phyloP scores from a whole-genome alignment of 1,284 basidiomycete genomes.

The Cryptococcus sp. region DNA sequence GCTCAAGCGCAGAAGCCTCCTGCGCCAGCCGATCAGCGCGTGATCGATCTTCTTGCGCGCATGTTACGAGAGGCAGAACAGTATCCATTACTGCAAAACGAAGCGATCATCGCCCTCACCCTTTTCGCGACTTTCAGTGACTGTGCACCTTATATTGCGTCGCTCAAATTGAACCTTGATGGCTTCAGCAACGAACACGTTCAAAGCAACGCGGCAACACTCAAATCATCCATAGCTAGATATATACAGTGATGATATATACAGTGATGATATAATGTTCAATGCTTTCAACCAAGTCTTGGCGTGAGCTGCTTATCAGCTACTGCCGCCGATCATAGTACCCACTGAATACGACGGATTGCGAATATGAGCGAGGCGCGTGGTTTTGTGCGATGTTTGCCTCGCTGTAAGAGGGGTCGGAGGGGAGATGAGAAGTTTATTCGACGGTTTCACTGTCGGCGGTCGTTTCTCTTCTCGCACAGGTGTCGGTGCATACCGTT shows the following conservation, averaged over 20 bases:
- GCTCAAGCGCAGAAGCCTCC: conserved; percentile 58
- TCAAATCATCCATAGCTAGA: too few species aligned
- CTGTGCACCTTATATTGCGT: too few species aligned
- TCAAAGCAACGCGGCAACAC: too few species aligned
- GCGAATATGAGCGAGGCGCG: background rate
- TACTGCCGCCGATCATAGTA: too few species aligned
- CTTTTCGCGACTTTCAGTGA: conserved; percentile 57
- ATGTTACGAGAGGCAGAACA: conserved; percentile 74
- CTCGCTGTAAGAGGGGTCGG: conserved; percentile 49
- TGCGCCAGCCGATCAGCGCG: conserved; percentile 59
- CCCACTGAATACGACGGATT: too few species aligned
- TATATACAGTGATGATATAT: conserved; percentile 5
- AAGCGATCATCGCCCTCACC: conserved; percentile 80
- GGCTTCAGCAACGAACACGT: too few species aligned
- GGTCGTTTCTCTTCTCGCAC: conserved; percentile 8
- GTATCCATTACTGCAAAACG: conserved; percentile 83
- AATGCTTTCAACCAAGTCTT: background rate
- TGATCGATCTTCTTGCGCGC: conserved; percentile 65
- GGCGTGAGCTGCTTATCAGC: background rate
- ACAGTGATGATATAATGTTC: conserved; percentile 5
- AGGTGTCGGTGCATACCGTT: conserved; percentile 11
- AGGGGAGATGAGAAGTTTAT: conserved; percentile 39
- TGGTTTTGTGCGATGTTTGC: conserved; percentile 4
- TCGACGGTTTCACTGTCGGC: conserved; percentile 1
- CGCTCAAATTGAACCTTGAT: too few species aligned